A percentile compares a stretch with the other conserved stretches of the same genome.
phyloP scores from a whole-genome alignment of 208 protist genomes.

The Acanthamoeba lugdunensis region DNA sequence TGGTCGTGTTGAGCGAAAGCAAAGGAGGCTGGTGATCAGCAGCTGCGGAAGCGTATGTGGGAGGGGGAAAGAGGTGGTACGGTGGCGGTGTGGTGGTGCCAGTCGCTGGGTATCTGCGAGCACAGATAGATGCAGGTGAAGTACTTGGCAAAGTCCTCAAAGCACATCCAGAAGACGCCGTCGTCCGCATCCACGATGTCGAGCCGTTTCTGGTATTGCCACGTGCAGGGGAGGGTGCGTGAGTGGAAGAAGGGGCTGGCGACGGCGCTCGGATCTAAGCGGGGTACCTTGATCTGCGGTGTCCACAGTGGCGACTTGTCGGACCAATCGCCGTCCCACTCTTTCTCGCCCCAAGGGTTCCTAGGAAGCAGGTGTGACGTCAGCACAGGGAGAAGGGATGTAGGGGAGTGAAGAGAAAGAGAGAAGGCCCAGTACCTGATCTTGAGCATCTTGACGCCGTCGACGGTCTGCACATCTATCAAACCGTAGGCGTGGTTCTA shows the following conservation, averaged over 20 bases:
- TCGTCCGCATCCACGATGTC: slow-evolving; percentile 71
- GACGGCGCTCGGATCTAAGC: not conserved
- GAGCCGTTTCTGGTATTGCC: slow-evolving; percentile 25
- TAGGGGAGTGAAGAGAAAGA: not conserved
- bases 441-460: slow-evolving; percentile 33
- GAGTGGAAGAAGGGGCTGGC: not conserved
- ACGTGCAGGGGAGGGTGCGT: not conserved
- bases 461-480: not conserved
- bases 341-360: slow-evolving; percentile 71
- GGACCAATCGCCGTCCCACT: slow-evolving; percentile 77
- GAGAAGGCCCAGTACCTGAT: not conserved
- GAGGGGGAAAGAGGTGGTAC: not conserved
- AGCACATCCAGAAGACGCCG: slow-evolving; percentile 72
- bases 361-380: not conserved
- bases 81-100: slow-evolving; percentile 5
- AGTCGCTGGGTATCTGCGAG: slow-evolving; percentile 42
- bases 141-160: slow-evolving; percentile 71
- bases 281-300: slow-evolving; percentile 45
- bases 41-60: not conserved
- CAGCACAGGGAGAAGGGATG: not conserved
- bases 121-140: slow-evolving; percentile 58
- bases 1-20: not conserved
- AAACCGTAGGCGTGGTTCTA: slow-evolving; percentile 65
- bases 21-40: not conserved
- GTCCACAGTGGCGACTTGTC: slow-evolving; percentile 71